Evolutionary conservation across 106 monocot genomes (phyloP).

Genomic region (Allium fistulosum): DNA sequence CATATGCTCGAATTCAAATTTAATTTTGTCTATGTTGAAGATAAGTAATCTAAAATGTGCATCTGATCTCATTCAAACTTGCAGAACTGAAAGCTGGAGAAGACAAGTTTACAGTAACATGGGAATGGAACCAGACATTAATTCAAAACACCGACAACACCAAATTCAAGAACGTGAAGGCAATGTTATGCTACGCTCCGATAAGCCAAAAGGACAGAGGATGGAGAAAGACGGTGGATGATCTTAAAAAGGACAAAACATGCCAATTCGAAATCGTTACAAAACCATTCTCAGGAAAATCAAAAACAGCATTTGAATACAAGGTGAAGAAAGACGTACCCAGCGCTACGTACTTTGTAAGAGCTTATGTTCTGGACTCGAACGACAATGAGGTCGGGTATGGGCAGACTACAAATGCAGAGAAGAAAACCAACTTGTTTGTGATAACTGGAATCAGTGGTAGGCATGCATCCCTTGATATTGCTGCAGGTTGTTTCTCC

Average conservation of each 20-base stretch:
- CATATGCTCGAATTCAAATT: not conserved
- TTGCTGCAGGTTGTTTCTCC: too few species aligned
- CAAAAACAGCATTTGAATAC: too few species aligned
- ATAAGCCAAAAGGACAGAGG: conserved; percentile 71
- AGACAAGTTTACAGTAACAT: conserved; percentile 55
- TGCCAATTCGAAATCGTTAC: conserved; percentile 51
- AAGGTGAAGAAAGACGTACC: too few species aligned
- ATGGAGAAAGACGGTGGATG: conserved; percentile 64
- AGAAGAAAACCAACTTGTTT: too few species aligned
- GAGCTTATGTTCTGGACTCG: too few species aligned
- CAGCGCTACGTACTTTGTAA: too few species aligned
- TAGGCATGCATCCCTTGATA: too few species aligned
- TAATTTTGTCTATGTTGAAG: not conserved
- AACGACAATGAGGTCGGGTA: too few species aligned
- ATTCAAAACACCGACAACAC: conserved; percentile 12
- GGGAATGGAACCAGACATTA: conserved; percentile 34
- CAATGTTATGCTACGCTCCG: conserved; percentile 75
- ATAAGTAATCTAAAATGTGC: not conserved
- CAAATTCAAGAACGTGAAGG: conserved; percentile 53
- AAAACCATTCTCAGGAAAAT: conserved; percentile 6
- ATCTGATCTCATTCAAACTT: not conserved
- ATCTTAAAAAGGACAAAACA: conserved; percentile 66
- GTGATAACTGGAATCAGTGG: too few species aligned
- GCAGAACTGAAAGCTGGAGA: conserved; percentile 61
- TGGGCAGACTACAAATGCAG: too few species aligned